phyloP scores from a whole-genome alignment of 352 stramenopile species.

The Phytophthora constricta region DNA sequence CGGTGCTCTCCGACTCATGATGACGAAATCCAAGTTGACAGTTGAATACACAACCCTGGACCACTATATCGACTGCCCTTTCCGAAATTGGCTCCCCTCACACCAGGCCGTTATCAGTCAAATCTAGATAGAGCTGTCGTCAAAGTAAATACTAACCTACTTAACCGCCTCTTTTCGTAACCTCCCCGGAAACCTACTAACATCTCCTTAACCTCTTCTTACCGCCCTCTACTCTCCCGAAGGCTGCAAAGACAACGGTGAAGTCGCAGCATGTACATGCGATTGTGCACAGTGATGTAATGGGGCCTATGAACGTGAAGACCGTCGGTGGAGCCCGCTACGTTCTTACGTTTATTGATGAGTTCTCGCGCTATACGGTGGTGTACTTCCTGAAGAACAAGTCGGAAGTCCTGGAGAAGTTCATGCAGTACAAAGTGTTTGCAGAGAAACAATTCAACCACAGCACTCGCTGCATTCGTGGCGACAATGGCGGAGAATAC shows the following conservation, averaged over 20 bases:
- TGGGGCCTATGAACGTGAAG: constrained; percentile 12
- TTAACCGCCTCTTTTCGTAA: too few species aligned
- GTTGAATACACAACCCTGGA: too few species aligned
- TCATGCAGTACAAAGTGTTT: neutral
- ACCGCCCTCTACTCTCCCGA: too few species aligned
- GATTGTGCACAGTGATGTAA: constrained; percentile 7
- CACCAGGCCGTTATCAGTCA: too few species aligned
- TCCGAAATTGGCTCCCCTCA: too few species aligned
- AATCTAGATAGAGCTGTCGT: too few species aligned
- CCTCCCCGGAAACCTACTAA: too few species aligned
- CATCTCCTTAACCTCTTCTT: too few species aligned
- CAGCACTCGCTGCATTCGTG: neutral
- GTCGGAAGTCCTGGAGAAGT: neutral
- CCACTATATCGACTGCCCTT: too few species aligned
- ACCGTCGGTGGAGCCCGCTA: constrained; percentile 5
- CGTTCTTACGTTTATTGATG: constrained; percentile 28
- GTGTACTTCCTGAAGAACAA: neutral
- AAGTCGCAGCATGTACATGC: neutral
- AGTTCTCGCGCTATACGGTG: neutral
- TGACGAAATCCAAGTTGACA: too few species aligned
- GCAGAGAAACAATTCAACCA: neutral
- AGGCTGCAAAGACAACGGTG: neutral
- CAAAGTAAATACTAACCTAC: too few species aligned
- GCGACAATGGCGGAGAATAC: constrained; percentile 34
- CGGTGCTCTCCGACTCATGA: too few species aligned